phyloP scores from a whole-genome alignment of 2,329 filamentous ascomycete species.

The Cytospora piceicola region DNA sequence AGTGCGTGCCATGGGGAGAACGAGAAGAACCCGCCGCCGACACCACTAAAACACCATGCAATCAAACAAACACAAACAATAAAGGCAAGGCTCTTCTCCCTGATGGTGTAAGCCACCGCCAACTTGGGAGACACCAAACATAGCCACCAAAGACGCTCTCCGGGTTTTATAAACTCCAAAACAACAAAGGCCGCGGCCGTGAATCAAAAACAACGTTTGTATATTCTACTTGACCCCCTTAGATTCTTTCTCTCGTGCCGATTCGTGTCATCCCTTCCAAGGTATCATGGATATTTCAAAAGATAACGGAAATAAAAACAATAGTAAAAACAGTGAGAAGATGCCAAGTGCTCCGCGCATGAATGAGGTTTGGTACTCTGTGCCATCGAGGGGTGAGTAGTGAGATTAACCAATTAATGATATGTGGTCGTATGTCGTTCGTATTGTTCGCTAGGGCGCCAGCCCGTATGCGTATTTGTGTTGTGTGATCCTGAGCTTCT shows the following conservation, averaged over 20 bases:
- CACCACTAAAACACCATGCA: constrained; percentile 21
- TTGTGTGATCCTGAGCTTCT: not conserved
- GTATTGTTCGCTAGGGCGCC: constrained; percentile 14
- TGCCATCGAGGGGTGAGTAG: not conserved
- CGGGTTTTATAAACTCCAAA: constrained; percentile 18
- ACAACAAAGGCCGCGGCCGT: not conserved
- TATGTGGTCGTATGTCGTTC: constrained; percentile 2
- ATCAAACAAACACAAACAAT: not conserved
- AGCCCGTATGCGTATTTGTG: constrained; percentile 1
- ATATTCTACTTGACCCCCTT: constrained; percentile 8
- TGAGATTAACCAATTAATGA: constrained; percentile 26
- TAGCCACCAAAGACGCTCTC: not conserved
- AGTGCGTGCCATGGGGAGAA: not conserved
- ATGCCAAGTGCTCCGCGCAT: constrained; percentile 19
- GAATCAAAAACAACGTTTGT: constrained; percentile 4
- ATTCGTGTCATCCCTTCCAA: constrained; percentile 12
- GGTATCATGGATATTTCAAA: constrained; percentile 28
- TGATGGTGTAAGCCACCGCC: constrained; percentile 4
- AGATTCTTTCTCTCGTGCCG: not conserved
- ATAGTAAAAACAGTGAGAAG: constrained; percentile 2
- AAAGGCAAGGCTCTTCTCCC: not conserved
- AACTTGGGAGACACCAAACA: not conserved
- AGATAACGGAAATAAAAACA: constrained; percentile 9
- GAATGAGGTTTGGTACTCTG: constrained; percentile 17
- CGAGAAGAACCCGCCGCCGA: constrained; percentile 12